A percentile compares a stretch with the other conserved stretches of the same genome.
Evolutionary conservation across 768 basidiomycete genomes (phyloP).

Genomic region (Neoboletus brunneissimus): DNA sequence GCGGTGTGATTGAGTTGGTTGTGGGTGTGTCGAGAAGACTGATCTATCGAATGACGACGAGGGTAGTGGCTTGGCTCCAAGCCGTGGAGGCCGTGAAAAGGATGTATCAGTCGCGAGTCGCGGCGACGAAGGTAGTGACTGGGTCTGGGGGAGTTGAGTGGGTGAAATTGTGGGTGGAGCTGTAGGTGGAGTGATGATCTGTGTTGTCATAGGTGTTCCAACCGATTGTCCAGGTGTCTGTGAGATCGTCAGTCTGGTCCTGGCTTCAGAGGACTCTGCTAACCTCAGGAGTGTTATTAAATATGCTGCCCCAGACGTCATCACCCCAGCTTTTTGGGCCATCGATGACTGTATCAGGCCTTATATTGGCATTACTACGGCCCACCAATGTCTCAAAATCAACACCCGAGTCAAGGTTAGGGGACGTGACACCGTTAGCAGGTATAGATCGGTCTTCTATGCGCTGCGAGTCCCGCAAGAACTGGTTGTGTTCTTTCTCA

Average conservation of each 20-base stretch:
- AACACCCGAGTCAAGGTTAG: constrained; percentile 47
- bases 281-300: constrained; percentile 42
- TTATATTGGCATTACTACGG: constrained; percentile 46
- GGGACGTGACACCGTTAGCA: constrained; percentile 38
- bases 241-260: constrained; percentile 2
- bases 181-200: constrained; percentile 15
- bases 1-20: constrained; percentile 19
- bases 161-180: constrained; percentile 3
- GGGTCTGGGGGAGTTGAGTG: constrained; percentile 23
- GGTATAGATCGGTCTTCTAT: constrained; percentile 74
- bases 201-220: constrained; percentile 13
- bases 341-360: constrained; percentile 42
- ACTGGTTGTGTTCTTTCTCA: constrained; percentile 89
- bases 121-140: constrained; percentile 41
- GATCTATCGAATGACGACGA: constrained; percentile 36
- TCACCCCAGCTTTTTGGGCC: constrained; percentile 64
- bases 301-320: constrained; percentile 82
- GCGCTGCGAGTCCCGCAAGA: constrained; percentile 88
- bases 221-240: constrained; percentile 18
- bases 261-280: neutral
- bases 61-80: constrained; percentile 38
- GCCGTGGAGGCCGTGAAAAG: constrained; percentile 36
- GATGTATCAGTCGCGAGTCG: constrained; percentile 31
- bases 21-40: constrained; percentile 25
- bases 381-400: constrained; percentile 90